These are phyloP conservation scores for Trichosporon sp. DNA, from an alignment of 1,284 basidiomycete species.

Conservation along the genomic window DNA sequence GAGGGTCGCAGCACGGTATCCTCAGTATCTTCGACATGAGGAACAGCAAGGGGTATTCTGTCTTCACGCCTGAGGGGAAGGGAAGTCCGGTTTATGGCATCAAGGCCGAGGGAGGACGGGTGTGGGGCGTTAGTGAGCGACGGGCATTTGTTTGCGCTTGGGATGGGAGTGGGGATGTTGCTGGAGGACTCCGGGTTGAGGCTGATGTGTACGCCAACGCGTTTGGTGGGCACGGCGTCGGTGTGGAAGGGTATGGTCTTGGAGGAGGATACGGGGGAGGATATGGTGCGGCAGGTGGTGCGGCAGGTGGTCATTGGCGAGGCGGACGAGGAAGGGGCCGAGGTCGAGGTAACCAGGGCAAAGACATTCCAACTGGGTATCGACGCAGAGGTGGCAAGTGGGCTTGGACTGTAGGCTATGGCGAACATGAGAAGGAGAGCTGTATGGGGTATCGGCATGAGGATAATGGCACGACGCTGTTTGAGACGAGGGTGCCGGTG, in stretches of 20 bases:
- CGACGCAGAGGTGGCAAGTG: constrained; percentile 32
- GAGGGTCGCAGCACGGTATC: constrained; percentile 41
- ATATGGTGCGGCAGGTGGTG: no score
- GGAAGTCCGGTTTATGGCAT: constrained; percentile 46
- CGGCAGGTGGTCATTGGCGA: background rate
- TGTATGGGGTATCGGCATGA: constrained; percentile 39
- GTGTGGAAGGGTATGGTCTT: no score
- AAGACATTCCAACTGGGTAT: constrained; percentile 26
- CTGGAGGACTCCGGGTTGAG: constrained; percentile 19
- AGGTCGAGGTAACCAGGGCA: background rate
- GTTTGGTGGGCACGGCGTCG: no score
- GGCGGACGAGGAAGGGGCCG: constrained; percentile 6
- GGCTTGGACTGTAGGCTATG: constrained; percentile 35
- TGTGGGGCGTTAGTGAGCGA: constrained; percentile 46
- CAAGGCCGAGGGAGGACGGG: constrained; percentile 38
- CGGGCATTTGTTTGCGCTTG: constrained; percentile 44
- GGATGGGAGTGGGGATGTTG: constrained; percentile 27
- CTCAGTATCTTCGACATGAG: constrained; percentile 40
- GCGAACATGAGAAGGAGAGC: constrained; percentile 18
- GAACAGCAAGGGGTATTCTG: constrained; percentile 28
- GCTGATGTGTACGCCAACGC: constrained; percentile 4
- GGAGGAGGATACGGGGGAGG: no score
- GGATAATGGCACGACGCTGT: constrained; percentile 26
- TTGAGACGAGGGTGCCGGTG: constrained; percentile 20
- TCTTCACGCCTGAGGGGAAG: constrained; percentile 43